Evolutionary conservation across 306 rosid genomes (phyloP).

Genomic region (Prunus padus): DNA sequence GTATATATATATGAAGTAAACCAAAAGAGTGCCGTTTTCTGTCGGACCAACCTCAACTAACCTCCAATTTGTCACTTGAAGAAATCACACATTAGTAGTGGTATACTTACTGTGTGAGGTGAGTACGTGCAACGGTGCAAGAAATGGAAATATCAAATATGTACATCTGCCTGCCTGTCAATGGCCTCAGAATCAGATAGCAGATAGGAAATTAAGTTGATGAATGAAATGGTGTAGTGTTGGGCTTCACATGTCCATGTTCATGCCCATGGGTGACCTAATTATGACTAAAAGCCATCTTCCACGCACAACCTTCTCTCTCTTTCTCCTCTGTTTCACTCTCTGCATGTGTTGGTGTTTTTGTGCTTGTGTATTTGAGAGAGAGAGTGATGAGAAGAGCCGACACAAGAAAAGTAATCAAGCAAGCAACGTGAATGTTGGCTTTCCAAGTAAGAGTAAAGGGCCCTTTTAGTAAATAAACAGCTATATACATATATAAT

Average conservation of each 20-base stretch:
- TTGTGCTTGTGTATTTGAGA: not conserved
- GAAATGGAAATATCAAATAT: not conserved
- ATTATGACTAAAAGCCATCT: not conserved
- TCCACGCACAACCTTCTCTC: not conserved
- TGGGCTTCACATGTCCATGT: not conserved
- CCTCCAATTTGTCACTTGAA: not conserved
- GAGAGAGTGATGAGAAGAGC: not conserved
- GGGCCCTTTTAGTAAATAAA: not conserved
- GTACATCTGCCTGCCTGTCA: not conserved
- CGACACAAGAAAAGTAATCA: not conserved
- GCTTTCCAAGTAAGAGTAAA: slow-evolving; percentile 14
- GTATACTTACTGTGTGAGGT: too few relatives aligned
- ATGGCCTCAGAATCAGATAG: not conserved
- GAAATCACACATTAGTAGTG: not conserved
- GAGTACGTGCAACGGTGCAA: not conserved
- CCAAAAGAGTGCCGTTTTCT: not conserved
- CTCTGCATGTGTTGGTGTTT: not conserved
- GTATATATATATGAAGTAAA: not conserved
- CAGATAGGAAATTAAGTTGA: not conserved
- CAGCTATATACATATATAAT: slow-evolving; percentile 5
- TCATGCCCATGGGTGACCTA: not conserved
- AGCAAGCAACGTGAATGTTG: slow-evolving; percentile 1
- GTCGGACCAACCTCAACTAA: slow-evolving; percentile 16
- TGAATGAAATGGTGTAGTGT: not conserved
- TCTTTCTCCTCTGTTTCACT: not conserved